Base-by-base conservation (phyloP, 164 flowering plant genomes). In the Stephania cephalantha region DNA sequence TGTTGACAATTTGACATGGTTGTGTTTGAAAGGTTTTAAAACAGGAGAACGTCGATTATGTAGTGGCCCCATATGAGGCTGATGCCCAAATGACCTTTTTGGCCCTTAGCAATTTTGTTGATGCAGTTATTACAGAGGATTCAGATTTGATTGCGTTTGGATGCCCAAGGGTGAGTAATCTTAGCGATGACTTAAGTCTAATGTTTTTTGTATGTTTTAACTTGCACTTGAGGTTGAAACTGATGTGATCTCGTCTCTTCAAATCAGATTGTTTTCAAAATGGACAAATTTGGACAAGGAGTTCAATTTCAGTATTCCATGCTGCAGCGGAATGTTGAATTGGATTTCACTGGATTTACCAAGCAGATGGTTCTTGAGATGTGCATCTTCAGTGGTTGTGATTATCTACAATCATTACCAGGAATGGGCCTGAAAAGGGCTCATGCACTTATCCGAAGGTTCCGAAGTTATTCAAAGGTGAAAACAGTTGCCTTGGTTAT, bases 41-140 rank as follows among this genome's bases (percentile, higher is more conserved):
- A 83, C 82, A 84, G 86, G 95, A 90, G 82, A 88, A 88, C 65
- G 83, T 95, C 20, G 77, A 79, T 45, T 95, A 86, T 79, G 80
- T 95, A 53, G 99, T 95, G 73, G 99, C 99, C 74, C 99, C 99
- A 17, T 95, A 92, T 75, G 98, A 95, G 84, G 99, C 99, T 78
- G 99, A 95, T 88, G 99, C 99, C n/a, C 99, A 95, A 76, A 91
- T 95, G 97, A 86, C 99, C 48, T 95, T 90, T 84, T 84, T 95
- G 84, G 95, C 96, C 17, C 65, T 89, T 76, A 90, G 78, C 81
- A 89, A 87, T 71, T 90, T 80, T 70, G 98, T 91, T 78, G 98
- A 90, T 71, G 98, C 95, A 53, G 88, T 92, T 73, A 89, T 95
- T 74, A 92, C 98, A 25, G 99, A 95, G 81, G 99, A 95, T 77